A percentile compares a stretch with the other conserved stretches of the same genome.
Evolutionary conservation across 257 asterid species (phyloP).

Genomic region (Gentiana macrophylla): DNA sequence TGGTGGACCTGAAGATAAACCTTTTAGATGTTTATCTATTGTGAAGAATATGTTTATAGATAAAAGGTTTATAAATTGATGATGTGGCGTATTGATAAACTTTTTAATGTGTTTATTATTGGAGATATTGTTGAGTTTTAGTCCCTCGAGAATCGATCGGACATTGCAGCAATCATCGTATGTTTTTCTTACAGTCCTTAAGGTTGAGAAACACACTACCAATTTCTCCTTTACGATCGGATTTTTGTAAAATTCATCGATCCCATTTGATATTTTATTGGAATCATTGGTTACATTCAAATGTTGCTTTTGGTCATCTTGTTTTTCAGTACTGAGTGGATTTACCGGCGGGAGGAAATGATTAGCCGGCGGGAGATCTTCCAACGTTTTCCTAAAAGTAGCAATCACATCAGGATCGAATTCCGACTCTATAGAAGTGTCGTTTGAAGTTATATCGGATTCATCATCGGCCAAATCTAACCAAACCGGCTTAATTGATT

Average conservation of each 20-base stretch:
- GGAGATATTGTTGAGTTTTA: slow-evolving; percentile 30
- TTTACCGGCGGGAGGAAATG: slow-evolving; percentile 42
- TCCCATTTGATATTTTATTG: background rate
- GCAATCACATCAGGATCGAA: slow-evolving; percentile 77
- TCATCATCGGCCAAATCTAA: slow-evolving; percentile 32
- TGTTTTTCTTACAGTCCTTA: slow-evolving; percentile 88
- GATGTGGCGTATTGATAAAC: too few species aligned
- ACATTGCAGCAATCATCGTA: slow-evolving; percentile 93
- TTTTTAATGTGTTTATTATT: too few species aligned
- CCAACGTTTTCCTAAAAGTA: slow-evolving; percentile 50
- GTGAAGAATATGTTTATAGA: too few species aligned
- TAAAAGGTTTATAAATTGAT: too few species aligned
- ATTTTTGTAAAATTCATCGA: background rate
- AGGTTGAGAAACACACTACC: slow-evolving; percentile 67
- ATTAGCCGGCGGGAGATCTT: slow-evolving; percentile 76
- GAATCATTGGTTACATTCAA: slow-evolving; percentile 6
- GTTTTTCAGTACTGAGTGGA: slow-evolving; percentile 14
- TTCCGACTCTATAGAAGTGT: slow-evolving; percentile 40
- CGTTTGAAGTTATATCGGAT: slow-evolving; percentile 40
- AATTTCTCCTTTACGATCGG: slow-evolving; percentile 27
- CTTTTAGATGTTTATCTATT: too few species aligned
- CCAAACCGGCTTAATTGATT: slow-evolving; percentile 31
- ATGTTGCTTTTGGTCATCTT: slow-evolving; percentile 13
- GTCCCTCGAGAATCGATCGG: slow-evolving; percentile 51
- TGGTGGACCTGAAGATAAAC: too few species aligned